A percentile compares a stretch with the other conserved stretches of the same genome.
Conservation (phyloP, 768 basidiomycete species). For the Lactarius hatsudake region DNA sequence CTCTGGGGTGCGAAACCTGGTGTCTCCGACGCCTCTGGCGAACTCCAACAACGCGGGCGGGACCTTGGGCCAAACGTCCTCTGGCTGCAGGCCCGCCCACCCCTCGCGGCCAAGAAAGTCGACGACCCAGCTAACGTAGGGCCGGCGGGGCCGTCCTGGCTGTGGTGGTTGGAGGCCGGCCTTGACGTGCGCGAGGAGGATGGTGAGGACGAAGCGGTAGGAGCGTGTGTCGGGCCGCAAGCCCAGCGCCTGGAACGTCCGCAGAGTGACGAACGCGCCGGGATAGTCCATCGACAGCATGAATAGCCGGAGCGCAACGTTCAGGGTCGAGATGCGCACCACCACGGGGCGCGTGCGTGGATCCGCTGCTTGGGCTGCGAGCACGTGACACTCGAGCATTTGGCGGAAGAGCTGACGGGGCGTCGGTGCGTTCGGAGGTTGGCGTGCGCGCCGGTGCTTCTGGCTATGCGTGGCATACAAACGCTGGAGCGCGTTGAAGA, state of each 20-base stretch:
- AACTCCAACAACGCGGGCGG: slow-evolving; percentile 3
- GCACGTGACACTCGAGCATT: slow-evolving; percentile 25
- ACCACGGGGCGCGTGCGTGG: slow-evolving; percentile 7
- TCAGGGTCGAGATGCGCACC: slow-evolving; percentile 16
- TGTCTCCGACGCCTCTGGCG: neutral
- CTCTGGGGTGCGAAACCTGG: slow-evolving; percentile 3
- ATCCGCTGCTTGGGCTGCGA: neutral
- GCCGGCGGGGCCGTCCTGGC: too few relatives aligned
- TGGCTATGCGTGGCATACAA: neutral
- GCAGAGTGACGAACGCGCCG: slow-evolving; percentile 22
- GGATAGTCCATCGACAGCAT: slow-evolving; percentile 22
- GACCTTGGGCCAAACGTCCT: neutral
- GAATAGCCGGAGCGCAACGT: slow-evolving; percentile 24
- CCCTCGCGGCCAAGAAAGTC: slow-evolving; percentile 13
- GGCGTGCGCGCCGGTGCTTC: neutral
- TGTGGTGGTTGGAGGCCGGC: neutral
- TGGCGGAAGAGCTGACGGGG: slow-evolving; percentile 26
- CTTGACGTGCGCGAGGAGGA: slow-evolving; percentile 17
- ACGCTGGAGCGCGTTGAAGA: slow-evolving; percentile 24
- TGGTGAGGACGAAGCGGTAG: slow-evolving; percentile 23
- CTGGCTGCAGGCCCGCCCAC: neutral
- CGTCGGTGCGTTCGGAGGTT: slow-evolving; percentile 5
- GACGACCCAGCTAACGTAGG: slow-evolving; percentile 7
- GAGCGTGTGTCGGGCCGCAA: slow-evolving; percentile 19
- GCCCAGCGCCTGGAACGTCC: slow-evolving; percentile 9